These are phyloP conservation scores for Saccharomyces cerevisiae DNA, from an alignment of 805 yeast genomes.

Conservation along the genomic window DNA sequence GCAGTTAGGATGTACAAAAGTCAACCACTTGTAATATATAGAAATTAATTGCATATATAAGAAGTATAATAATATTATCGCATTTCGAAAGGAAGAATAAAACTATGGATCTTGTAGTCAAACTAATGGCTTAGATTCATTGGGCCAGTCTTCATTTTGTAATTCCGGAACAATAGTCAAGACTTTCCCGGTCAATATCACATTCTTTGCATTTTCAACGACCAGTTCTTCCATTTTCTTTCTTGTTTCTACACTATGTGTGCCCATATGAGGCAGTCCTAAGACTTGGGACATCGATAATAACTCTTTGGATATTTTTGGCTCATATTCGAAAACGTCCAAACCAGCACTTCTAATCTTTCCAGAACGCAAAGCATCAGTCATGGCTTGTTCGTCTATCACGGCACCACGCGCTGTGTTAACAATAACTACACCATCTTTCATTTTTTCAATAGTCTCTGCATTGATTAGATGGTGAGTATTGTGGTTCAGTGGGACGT, in stretches of 20 bases:
- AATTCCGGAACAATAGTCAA: conserved; percentile 77
- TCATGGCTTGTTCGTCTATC: conserved; percentile 55
- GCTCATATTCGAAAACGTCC: conserved; percentile 73
- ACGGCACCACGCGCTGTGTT: conserved; percentile 90
- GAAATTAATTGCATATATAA: background rate
- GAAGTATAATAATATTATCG: background rate
- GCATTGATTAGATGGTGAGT: conserved; percentile 65
- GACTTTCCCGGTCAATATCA: conserved; percentile 58
- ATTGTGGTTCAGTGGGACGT: conserved; percentile 64
- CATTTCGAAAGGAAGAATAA: background rate
- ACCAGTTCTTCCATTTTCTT: conserved; percentile 74
- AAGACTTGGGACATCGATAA: conserved; percentile 58
- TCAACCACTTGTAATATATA: background rate
- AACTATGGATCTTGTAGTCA: background rate
- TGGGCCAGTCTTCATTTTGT: conserved; percentile 28
- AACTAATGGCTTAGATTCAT: conserved; percentile 1
- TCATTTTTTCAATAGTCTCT: conserved; percentile 57
- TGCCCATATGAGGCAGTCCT: conserved; percentile 85
- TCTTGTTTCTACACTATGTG: conserved; percentile 67
- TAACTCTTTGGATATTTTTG: conserved; percentile 58
- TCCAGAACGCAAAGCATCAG: conserved; percentile 50
- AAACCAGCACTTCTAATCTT: conserved; percentile 61
- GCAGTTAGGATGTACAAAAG: background rate
- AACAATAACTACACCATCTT: conserved; percentile 64
- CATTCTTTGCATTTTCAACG: conserved; percentile 56